Percentiles rank a stretch among this genome's conserved stretches.
phyloP scores from a whole-genome alignment of 106 monocot species.

The Iris macrosiphon region DNA sequence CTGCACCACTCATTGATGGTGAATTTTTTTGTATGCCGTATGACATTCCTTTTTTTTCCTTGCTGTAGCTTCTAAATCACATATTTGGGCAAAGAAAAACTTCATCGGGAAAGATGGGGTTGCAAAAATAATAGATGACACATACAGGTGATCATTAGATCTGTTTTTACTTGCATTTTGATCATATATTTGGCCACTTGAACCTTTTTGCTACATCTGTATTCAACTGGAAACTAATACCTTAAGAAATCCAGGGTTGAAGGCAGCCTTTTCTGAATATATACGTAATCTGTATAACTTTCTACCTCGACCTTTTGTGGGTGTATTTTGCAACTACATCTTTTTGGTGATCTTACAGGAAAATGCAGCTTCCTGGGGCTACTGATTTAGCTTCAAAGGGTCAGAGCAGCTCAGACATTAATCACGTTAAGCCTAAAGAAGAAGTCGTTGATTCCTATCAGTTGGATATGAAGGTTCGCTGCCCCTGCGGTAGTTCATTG shows the following conservation, averaged over 20 bases:
- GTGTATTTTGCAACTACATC: not conserved
- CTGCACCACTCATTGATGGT: no score
- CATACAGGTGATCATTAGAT: conserved; percentile 39
- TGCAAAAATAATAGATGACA: conserved; percentile 72
- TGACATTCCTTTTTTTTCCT: not conserved
- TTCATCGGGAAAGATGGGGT: conserved; percentile 33
- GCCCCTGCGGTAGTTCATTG: conserved; percentile 67
- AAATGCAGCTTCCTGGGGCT: conserved; percentile 59
- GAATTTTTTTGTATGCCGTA: no score
- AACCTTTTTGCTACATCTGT: not conserved
- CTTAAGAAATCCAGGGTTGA: not conserved
- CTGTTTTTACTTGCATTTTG: not conserved
- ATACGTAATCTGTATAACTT: no score
- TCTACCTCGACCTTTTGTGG: not conserved
- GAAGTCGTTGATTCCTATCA: conserved; percentile 40
- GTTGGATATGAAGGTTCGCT: conserved; percentile 56
- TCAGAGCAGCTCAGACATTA: conserved; percentile 24
- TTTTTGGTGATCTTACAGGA: conserved; percentile 32
- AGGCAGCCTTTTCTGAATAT: no score
- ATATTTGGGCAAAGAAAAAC: conserved; percentile 32
- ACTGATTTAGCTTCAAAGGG: conserved; percentile 51
- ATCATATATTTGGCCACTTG: not conserved
- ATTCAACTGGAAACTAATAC: not conserved
- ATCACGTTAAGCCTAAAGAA: conserved; percentile 42
- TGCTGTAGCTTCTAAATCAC: conserved; percentile 32